Evolutionary conservation across 345 rosid genomes (phyloP).

Genomic region (Noccaea bulbosa): DNA sequence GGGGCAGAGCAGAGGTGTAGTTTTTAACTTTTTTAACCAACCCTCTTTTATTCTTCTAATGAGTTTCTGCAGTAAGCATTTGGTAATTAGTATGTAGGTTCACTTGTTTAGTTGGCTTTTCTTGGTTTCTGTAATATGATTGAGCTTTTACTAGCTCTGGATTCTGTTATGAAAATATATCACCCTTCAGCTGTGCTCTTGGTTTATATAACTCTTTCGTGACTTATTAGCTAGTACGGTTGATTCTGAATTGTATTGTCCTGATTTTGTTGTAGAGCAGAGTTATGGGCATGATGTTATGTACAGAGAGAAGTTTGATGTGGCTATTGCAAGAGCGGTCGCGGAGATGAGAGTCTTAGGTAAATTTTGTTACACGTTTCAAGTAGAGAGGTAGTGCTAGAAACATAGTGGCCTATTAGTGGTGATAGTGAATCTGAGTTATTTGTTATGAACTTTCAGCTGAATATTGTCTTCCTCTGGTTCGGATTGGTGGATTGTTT

Average conservation of each 20-base stretch:
- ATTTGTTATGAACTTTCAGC: conserved; percentile 52
- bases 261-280: conserved; percentile 59
- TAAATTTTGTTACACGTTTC: conserved; percentile 32
- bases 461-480: conserved; percentile 93
- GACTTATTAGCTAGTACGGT: conserved; percentile 1
- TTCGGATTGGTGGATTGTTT: conserved; percentile 92
- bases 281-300: conserved; percentile 59
- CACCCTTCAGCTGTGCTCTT: background rate
- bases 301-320: conserved; percentile 85
- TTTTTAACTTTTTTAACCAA: background rate
- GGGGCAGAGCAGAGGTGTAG: conserved; percentile 93
- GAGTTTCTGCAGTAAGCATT: background rate
- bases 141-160: background rate
- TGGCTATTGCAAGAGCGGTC: conserved; percentile 94
- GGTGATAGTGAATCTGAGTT: conserved; percentile 29
- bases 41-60: background rate
- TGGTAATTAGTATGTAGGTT: background rate
- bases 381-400: conserved; percentile 1
- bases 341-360: conserved; percentile 96
- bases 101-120: conserved; percentile 6
- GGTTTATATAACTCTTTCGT: background rate
- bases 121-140: background rate
- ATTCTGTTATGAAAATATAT: conserved; percentile 8
- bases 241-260: conserved; percentile 19
- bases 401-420: background rate